Percentiles rank a stretch among this genome's conserved stretches.
phyloP scores from a whole-genome alignment of 2,329 filamentous ascomycete genomes.

The Ceratocystis ficicola region DNA sequence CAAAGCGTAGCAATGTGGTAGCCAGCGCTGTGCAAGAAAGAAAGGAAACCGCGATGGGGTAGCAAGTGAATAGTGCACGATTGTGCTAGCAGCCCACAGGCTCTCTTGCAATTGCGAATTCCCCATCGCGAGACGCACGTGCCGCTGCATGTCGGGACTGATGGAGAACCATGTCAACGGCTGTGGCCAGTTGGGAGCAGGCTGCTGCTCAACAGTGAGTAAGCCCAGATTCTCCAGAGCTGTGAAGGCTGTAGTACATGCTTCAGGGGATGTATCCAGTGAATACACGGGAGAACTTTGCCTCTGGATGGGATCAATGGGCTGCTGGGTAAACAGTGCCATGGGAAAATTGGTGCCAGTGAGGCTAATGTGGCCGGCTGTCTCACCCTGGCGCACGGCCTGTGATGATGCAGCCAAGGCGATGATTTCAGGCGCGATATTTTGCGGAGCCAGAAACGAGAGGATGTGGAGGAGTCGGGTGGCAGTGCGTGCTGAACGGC shows the following conservation, averaged over 20 bases:
- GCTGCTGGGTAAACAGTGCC: not conserved
- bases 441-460: not conserved
- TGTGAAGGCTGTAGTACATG: not conserved
- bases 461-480: not conserved
- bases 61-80: conserved; percentile 1
- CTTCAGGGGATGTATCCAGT: not conserved
- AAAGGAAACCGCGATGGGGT: not conserved
- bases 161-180: not conserved
- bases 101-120: conserved; percentile 3
- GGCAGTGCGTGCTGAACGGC: not conserved
- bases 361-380: conserved; percentile 2
- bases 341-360: not conserved
- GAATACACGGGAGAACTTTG: not conserved
- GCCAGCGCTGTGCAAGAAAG: conserved; percentile 6
- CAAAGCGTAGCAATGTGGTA: not conserved
- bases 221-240: not conserved
- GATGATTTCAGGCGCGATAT: not conserved
- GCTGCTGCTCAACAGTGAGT: not conserved
- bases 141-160: not conserved
- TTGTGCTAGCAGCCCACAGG: conserved; percentile 1
- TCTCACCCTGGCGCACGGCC: not conserved
- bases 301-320: not conserved
- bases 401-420: not conserved
- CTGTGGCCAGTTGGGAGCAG: not conserved
- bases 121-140: conserved; percentile 1